Percentiles rank a stretch among this genome's conserved stretches.
Evolutionary conservation across 331 rosid species (phyloP).

Genomic region (Quercus tomentella): DNA sequence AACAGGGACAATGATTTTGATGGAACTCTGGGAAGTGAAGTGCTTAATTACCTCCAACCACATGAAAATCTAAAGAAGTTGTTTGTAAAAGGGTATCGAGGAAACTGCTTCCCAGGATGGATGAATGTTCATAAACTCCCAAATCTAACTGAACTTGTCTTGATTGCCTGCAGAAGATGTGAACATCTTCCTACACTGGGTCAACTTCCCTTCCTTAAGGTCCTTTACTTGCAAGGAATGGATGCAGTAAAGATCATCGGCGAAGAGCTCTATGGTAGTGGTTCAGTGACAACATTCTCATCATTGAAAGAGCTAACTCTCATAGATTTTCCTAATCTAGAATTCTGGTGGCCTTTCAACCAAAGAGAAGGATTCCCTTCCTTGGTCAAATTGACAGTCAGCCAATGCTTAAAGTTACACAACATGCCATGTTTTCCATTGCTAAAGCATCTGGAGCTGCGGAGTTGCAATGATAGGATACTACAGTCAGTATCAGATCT

Average conservation of each 20-base stretch:
- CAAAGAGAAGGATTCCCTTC: not conserved
- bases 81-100: not conserved
- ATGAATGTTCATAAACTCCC: not conserved
- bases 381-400: not conserved
- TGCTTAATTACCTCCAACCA: not conserved
- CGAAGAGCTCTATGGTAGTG: not conserved
- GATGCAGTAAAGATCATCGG: not conserved
- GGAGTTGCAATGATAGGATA: not conserved
- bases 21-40: not conserved
- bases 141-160: not conserved
- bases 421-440: slow-evolving; percentile 5
- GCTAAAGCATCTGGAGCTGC: not conserved
- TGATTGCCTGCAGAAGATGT: not conserved
- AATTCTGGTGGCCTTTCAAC: not conserved
- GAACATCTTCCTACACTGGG: slow-evolving; percentile 1
- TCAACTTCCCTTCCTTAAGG: not conserved
- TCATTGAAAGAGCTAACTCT: slow-evolving; percentile 15
- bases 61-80: not conserved
- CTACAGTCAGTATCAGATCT: not conserved
- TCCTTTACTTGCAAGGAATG: slow-evolving; percentile 12
- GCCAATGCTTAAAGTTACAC: not conserved
- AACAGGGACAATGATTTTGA: not conserved
- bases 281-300: not conserved
- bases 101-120: not conserved
- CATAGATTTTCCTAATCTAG: slow-evolving; percentile 6